Evolutionary conservation across 164 flowering plant species (phyloP), one percentile per base, ranked within the genome.

Genomic region (Berberis vulgaris): DNA sequence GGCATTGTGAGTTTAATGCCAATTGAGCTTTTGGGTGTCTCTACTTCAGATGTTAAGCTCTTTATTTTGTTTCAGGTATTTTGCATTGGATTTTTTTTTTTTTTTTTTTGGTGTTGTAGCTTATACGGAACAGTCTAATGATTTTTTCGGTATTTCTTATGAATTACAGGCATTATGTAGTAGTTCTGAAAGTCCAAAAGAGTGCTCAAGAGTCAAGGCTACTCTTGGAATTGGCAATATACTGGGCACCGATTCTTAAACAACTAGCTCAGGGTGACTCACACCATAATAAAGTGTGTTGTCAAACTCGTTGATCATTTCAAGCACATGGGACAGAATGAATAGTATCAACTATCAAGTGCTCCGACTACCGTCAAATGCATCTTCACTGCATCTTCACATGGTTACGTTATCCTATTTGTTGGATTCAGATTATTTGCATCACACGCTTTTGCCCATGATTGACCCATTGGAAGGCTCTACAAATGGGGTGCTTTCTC

Each of bases 301-400:
- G 98, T 92, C 55, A 89, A 89, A 80, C 86, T 92, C 44, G 74
- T 87, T 73, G 98, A 92, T 70, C 88, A 89, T 73, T 92, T 92
- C 69, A 92, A 92, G 82, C 98, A 89, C 78, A 85, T 94, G 1
- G 98, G 98, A 2, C 98, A 96, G 4, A 89, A 89, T 76, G 98
- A 97, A 59, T 89, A 89, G 72, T 97, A 92, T 78, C 93, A 0
- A 85, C 89, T 49, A 88, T 92, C 10, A 89, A 89, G 77, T 92
- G 88, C 59, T 63, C 77, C 7, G 83, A 83, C 67, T 92, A 92
- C 59, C 79, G 82, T 39, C 97, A 97, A 9, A 38, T 89, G 65
- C 91, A 95, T 1, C 64, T 88, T 42, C 81, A 76, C 49, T 89
- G 65, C 91, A 95, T 1, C 64, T 88, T 42, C 81, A 76, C 49